Evolutionary conservation across 768 basidiomycete genomes (phyloP), one percentile per base, ranked within the genome.

Genomic region (Paxillus ammoniavirescens): DNA sequence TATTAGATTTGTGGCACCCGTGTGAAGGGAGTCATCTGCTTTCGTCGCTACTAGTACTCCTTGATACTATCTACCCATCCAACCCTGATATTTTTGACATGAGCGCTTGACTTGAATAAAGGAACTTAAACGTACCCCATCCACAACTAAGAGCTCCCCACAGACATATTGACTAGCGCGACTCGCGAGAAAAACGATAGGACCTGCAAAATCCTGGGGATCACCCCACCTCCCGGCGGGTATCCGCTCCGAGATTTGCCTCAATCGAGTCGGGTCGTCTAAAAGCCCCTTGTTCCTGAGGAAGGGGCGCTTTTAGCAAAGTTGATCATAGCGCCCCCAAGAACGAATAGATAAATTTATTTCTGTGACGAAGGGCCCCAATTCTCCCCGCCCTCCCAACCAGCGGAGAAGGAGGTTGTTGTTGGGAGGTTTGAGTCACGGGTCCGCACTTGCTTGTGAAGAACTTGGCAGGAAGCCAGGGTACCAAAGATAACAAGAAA

Each of bases 181-280:
- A 55, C 82, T 82, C 9, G 86, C 84, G 31, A 88, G 78, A 70
- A 82, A 88, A 30, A 88, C 77, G 52, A 83, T 69, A 7, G 82
- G 82, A 12, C 86, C 86, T 18, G 82, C 84, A 66, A 88, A 86
- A 71, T 88, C 86, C 7, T 65, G 68, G 6, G 86, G 86, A 42
- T 72, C 68, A 47, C 84, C 87, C 86, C 87, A 88, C 56, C 87
- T 73, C 21, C 78, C 81, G 5, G 82, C 82, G 18, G 86, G 86
- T 49, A 88, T 87, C 42, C 86, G 76, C 62, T 87, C 87, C 49
- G 84, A 78, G 66, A 88, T 88, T 67, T 88, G 87, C 47, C 77
- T 76, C 47, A 76, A 75, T 42, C 86, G 78, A 36, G 75, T 75
- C 31, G 84, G 80, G 71, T 88, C 82, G 55, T 76, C 74, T 57